Percentiles rank a stretch among this genome's conserved stretches.
phyloP scores from a whole-genome alignment of 768 basidiomycete genomes.

The Serpula lacrymans region DNA sequence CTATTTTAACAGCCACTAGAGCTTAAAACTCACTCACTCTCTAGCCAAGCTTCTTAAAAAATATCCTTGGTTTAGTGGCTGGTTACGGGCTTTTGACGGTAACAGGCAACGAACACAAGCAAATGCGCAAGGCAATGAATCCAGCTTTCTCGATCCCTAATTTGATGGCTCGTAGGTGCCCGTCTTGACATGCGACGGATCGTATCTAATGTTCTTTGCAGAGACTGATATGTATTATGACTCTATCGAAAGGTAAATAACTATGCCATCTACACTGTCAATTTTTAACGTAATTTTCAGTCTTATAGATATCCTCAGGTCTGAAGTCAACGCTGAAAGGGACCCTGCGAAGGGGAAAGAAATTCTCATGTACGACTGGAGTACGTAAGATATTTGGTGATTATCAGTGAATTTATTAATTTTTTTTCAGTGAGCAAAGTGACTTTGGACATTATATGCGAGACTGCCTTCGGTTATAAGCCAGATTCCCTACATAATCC shows the following conservation, averaged over 20 bases:
- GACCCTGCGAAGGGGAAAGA: constrained; percentile 23
- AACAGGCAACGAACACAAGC: constrained; percentile 46
- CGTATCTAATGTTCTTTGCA: constrained; percentile 15
- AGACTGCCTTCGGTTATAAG: constrained; percentile 47
- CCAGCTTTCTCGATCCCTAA: constrained; percentile 48
- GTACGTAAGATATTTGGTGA: too few species aligned
- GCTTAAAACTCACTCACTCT: not conserved
- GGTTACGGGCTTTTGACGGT: constrained; percentile 47
- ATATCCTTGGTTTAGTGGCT: constrained; percentile 38
- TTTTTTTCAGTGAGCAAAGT: constrained; percentile 42
- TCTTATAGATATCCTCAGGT: constrained; percentile 36
- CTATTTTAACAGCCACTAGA: not conserved
- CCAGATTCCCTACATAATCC: constrained; percentile 44
- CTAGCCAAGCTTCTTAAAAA: constrained; percentile 42
- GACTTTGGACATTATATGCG: constrained; percentile 51
- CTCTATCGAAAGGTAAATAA: constrained; percentile 40
- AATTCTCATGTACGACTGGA: constrained; percentile 42
- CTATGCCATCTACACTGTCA: constrained; percentile 21
- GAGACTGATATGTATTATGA: constrained; percentile 47
- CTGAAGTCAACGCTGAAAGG: constrained; percentile 24
- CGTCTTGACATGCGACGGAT: too few species aligned
- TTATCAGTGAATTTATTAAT: constrained; percentile 5
- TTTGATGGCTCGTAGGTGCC: constrained; percentile 33
- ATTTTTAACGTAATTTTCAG: constrained; percentile 16
- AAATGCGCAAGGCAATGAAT: constrained; percentile 50